Conservation (phyloP, 257 asterid genomes). For the Solanum lignicaule region DNA sequence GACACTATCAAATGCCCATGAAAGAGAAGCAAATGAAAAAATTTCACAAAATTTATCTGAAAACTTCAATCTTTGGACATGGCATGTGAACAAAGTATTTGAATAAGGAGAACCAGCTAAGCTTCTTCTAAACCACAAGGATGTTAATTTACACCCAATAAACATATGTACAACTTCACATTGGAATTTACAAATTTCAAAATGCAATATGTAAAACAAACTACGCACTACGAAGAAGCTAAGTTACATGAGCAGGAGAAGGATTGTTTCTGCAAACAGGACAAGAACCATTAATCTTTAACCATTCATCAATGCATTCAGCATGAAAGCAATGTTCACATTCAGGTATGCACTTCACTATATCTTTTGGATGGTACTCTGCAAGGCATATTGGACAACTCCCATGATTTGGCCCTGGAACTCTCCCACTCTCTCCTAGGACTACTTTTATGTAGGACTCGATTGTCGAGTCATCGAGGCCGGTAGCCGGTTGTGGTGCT, state of each 20-base stretch:
- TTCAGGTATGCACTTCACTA: slow-evolving; percentile 44
- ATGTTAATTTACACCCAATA: neutral
- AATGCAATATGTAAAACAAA: neutral
- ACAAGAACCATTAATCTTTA: slow-evolving; percentile 50
- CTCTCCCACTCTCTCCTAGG: slow-evolving; percentile 56
- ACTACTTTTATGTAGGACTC: slow-evolving; percentile 61
- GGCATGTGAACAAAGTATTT: neutral
- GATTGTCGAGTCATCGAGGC: slow-evolving; percentile 61
- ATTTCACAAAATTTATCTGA: neutral
- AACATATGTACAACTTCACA: neutral
- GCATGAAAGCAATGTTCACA: slow-evolving; percentile 85
- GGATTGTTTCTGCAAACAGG: slow-evolving; percentile 78
- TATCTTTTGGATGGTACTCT: slow-evolving; percentile 63
- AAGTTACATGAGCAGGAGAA: slow-evolving; percentile 7
- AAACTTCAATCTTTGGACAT: neutral
- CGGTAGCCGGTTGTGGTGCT: slow-evolving; percentile 17
- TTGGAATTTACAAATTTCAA: neutral
- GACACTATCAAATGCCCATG: neutral
- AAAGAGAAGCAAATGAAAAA: neutral
- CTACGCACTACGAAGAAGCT: neutral
- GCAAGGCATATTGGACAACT: slow-evolving; percentile 67
- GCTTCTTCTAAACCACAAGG: neutral
- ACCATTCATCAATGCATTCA: slow-evolving; percentile 77
- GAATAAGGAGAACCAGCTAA: neutral
- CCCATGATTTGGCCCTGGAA: slow-evolving; percentile 48